A percentile compares a stretch with the other conserved stretches of the same genome.
phyloP scores from a whole-genome alignment of 2,329 filamentous ascomycete species.

The Plenodomus biglobosus region DNA sequence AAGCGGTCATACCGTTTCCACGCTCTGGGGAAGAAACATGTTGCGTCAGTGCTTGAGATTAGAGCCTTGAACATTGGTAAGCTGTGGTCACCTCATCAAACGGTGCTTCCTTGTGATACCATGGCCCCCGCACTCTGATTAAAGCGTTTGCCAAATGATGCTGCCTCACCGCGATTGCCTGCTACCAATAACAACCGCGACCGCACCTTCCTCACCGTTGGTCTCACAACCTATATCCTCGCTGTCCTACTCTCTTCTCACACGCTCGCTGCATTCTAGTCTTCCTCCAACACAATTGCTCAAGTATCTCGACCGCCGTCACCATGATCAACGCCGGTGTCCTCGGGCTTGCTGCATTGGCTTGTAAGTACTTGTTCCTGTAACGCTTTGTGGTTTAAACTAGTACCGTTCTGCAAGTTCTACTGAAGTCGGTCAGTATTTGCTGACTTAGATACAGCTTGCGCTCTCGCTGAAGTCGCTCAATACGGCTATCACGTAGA shows the following conservation, averaged over 20 bases:
- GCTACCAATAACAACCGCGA: not conserved
- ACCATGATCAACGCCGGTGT: slow-evolving; percentile 13
- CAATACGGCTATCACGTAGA: slow-evolving; percentile 7
- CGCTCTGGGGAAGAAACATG: not conserved
- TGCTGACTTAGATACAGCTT: slow-evolving; percentile 4
- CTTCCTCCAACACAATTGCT: not conserved
- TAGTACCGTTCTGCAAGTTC: not conserved
- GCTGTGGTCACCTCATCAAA: not conserved
- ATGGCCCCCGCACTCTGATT: not conserved
- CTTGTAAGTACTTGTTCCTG: slow-evolving; percentile 9
- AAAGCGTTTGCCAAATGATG: not conserved
- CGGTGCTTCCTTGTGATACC: not conserved
- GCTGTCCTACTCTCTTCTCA: slow-evolving; percentile 1
- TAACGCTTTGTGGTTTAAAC: not conserved
- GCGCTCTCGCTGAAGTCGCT: slow-evolving; percentile 11
- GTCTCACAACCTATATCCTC: not conserved
- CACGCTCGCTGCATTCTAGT: not conserved
- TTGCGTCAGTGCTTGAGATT: not conserved
- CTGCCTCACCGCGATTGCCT: not conserved
- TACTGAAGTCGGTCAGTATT: not conserved
- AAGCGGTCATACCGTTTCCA: not conserved
- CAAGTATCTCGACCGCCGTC: not conserved
- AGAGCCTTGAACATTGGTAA: not conserved
- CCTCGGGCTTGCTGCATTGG: slow-evolving; percentile 11
- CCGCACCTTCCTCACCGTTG: not conserved